Evolutionary conservation across 257 asterid species (phyloP), one percentile per base, ranked within the genome.

Genomic region (Salvia hispanica): DNA sequence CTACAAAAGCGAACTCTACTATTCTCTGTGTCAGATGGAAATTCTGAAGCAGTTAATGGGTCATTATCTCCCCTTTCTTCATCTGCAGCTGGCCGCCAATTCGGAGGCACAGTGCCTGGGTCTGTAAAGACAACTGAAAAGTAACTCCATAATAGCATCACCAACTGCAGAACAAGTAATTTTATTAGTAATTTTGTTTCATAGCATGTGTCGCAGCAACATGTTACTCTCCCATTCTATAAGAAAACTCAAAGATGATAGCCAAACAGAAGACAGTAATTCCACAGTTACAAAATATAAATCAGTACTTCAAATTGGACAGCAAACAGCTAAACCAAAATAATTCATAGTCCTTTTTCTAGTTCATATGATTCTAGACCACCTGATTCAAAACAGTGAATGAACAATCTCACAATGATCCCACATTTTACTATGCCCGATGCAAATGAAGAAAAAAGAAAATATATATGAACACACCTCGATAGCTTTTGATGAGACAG

Each of bases 81-180:
- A 73, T 94, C 99, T 73, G 74, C 58, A 16, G 71, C 77, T 3
- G 97, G 96, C 64, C 96, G 84, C 99, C 99, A 94, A 75, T 83
- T 88, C 16, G 88, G 88, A 65, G 97, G 97, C 67, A 94, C 97
- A 34, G 75, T 58, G 52, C 99, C 99, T 0, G 99, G 99, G 77
- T 91, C 97, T 65, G 97, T 91, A 71, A 94, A 89, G 50, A 94
- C 95, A 73, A 88, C 96, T 2, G 99, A 91, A 79, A 94, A 94
- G 73, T 94, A 94, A 82, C 97, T 88, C 99, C 97, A 94, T 54
- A 94, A 76, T 66, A 94, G 88, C 99, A 94, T 84, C 75, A 74
- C 91, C 84, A 94, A 77, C 99, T 94, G 88, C 90, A 77, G 58
- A 54, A 48, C 46, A 70, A 25, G 31, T 25, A 50, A 47, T 54